Base-by-base conservation (phyloP, 208 protist genomes). In the Angomonas ambiguus region DNA sequence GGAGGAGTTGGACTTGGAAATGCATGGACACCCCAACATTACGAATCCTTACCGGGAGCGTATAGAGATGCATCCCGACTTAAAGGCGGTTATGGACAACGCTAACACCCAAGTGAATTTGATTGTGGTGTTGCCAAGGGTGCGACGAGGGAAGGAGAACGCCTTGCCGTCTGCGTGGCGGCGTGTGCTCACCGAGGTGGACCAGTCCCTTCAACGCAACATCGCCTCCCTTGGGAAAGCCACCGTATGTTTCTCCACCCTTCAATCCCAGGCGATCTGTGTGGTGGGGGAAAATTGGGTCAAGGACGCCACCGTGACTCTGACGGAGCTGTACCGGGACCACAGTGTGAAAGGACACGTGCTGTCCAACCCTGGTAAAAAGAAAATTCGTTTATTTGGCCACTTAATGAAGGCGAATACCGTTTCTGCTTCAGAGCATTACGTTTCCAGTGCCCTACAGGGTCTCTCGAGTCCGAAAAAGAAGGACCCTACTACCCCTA, bases 21-120 rank as follows among this genome's bases (percentile, higher is more conserved):
- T 93, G 34, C 76, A 92, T 69, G 91, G 91, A 0, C 87, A 93
- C 49, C 91, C 91, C 1, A 92, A 96, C 73, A 96, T 96, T 62
- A 93, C 87, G 11, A 96, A 96, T 70, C 91, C 91, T 11, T 96
- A 96, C 65, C 82, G 91, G 20, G 75, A 86, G 16, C 69, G 72
- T 28, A 55, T 92, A 66, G 65, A 85, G 1, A 72, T 80, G 55
- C 91, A 96, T 59, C 91, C 91, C 0, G 71, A 77, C 25, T 56
- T 96, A 60, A 63, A 78, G 60, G 67, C 61, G n/a, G 83, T 92
- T 11, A 93, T 93, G 84, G 72, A 73, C 62, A 93, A 93, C 72
- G 87, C 90, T 20, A 35, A 33, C 0, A 55, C 91, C 22, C 24
- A 60, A 48, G 51, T 84, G 58, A 55, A 84, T 27, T 16, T 95